Base-by-base conservation (phyloP, 768 basidiomycete species). In the Sarcomyxa edulis region DNA sequence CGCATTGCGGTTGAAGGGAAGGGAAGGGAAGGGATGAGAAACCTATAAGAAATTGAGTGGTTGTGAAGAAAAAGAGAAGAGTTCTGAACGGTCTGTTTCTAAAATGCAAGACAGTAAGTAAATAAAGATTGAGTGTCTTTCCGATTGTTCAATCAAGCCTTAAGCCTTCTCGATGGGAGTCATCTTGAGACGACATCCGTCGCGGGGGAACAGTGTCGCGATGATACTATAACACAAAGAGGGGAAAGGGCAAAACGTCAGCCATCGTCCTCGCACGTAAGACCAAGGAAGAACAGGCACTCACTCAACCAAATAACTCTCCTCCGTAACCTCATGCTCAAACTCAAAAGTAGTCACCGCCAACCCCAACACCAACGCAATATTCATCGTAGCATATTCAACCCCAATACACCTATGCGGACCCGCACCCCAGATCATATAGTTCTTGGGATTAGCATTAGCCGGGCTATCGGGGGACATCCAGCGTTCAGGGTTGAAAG, bases 161-260 rank as follows among this genome's bases (percentile, higher is more conserved):
- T n/a, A n/a, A n/a, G n/a, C n/a, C n/a, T n/a, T n/a, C n/a, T n/a
- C n/a, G n/a, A n/a, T n/a, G n/a, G 89, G 84, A 2, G 75, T 71
- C 49, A 95, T 75, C 54, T 80, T 87, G 46, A 97, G 71, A 42
- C 76, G 62, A 50, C 91, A 90, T 29, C 89, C 90, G 53, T 97
- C 94, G 59, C 88, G 83, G 8, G 96, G 96, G 78, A 99, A 99
- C 29, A 98, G 63, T 15, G 92, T 96, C n/a, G 94, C 89, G 48
- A 97, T 91, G 46, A 97, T 90, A 35, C 87, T 90, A 41, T 3
- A n/a, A 12, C 9, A 43, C 24, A 47, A 20, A n/a, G n/a, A n/a
- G n/a, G n/a, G n/a, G 47, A 27, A 23, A 11, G 50, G 22, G 24
- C 4, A 35, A 39, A 25, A 15, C 22, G 16, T 15, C 46, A 12